A percentile compares a stretch with the other conserved stretches of the same genome.
Evolutionary conservation across 331 rosid genomes (phyloP).

Genomic region (Rosa hybrid): DNA sequence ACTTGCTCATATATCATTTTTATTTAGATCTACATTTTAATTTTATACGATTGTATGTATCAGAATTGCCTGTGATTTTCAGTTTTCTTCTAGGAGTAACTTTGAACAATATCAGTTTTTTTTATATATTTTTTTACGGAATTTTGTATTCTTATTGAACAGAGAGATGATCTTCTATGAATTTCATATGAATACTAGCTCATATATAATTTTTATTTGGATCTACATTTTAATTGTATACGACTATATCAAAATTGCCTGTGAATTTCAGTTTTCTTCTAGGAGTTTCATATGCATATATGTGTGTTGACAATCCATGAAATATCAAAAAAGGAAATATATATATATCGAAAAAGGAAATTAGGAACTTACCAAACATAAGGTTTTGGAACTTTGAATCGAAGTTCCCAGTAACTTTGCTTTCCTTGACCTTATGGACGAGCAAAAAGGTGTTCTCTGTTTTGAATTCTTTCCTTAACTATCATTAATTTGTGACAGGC

Average conservation of each 20-base stretch:
- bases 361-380: not conserved
- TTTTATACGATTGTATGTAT: not conserved
- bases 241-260: not conserved
- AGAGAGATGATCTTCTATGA: not conserved
- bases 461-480: not conserved
- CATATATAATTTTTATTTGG: not conserved
- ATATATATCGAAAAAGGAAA: too few relatives aligned
- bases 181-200: not conserved
- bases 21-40: not conserved
- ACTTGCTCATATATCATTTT: not conserved
- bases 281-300: not conserved
- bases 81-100: not conserved
- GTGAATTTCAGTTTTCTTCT: not conserved
- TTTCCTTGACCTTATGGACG: too few relatives aligned
- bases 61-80: not conserved
- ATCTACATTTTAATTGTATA: not conserved
- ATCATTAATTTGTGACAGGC: not conserved
- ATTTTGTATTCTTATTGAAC: not conserved
- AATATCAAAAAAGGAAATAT: not conserved
- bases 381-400: not conserved
- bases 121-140: not conserved
- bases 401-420: not conserved
- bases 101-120: not conserved
- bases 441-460: too few relatives aligned
- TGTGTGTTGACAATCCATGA: not conserved